These are phyloP conservation scores for Cystobasidium onofrii DNA, from an alignment of 768 basidiomycete genomes.

Conservation along the genomic window DNA sequence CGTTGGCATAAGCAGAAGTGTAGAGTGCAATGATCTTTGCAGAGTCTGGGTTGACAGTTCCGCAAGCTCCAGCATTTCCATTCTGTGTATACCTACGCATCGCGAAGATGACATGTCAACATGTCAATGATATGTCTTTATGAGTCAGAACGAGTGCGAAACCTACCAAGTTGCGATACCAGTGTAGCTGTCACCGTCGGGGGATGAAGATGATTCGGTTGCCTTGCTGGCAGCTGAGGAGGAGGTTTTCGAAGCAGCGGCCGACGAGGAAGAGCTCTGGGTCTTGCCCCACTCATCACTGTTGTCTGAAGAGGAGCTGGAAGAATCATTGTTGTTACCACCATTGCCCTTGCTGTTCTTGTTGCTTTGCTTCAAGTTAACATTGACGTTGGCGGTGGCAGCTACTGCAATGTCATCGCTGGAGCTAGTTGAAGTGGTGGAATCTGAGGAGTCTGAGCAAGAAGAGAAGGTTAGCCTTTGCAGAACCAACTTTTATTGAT, in stretches of 20 bases:
- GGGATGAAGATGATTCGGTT: background rate
- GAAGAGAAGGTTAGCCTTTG: no score
- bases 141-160: background rate
- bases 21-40: constrained; percentile 47
- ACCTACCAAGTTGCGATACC: constrained; percentile 19
- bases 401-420: background rate
- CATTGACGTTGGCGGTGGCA: background rate
- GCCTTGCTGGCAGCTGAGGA: background rate
- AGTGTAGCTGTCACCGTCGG: background rate
- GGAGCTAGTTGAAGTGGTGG: background rate
- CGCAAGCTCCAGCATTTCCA: constrained; percentile 65
- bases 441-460: no score
- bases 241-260: background rate
- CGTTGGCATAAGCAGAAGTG: constrained; percentile 20
- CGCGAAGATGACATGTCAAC: no score
- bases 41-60: constrained; percentile 54
- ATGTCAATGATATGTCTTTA: no score
- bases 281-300: background rate
- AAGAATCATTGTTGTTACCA: background rate
- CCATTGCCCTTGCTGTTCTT: background rate
- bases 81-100: constrained; percentile 24
- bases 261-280: background rate
- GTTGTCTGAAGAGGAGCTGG: background rate
- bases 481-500: no score
- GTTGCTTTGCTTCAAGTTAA: background rate